Evolutionary conservation across 208 protist genomes (phyloP), one percentile per base, ranked within the genome.

Genomic region (Leishmania turanica): DNA sequence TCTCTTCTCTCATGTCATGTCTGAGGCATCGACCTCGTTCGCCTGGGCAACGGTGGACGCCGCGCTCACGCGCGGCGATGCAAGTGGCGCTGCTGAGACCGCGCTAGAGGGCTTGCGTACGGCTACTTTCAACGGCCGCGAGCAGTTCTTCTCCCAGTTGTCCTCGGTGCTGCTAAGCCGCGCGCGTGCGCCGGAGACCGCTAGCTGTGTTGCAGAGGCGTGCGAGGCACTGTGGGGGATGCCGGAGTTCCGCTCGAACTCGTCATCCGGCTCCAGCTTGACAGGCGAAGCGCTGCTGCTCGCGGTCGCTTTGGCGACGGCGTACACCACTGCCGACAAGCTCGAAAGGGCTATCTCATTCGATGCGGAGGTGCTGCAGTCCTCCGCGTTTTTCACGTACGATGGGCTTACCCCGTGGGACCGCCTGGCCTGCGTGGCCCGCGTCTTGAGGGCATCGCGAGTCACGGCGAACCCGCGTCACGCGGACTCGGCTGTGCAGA

Each of bases 291-390:
- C 82, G 54, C 64, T 85, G 49, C 72, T 85, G 40, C 64, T 85
- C 15, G 82, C 82, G 21, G 40, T 56, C 0, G 54, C 27, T 2
- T 5, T 79, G 13, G 77, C 62, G 6, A 75, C 73, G 8, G 82
- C 77, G n/a, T 79, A 82, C 82, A 54, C 68, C 8, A 54, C 82
- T 11, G 11, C 66, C 27, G 49, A 70, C 37, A 58, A 78, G 8
- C 66, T 75, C 56, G 73, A 58, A 2, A 81, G 81, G 65, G 77
- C 49, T 0, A 66, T 85, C 72, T 45, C 66, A 6, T 79, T 79
- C 53, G 82, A 85, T 51, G 62, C 54, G n/a, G 82, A 81, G 56
- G n/a, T 85, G n/a, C 62, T 85, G 62, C 82, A 81, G 72, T 85
- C 82, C 2, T 58, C 77, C 5, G 65, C 64, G 21, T 85, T 85